Conservation (phyloP, 345 rosid genomes). For the Eucalyptus paniculata region DNA sequence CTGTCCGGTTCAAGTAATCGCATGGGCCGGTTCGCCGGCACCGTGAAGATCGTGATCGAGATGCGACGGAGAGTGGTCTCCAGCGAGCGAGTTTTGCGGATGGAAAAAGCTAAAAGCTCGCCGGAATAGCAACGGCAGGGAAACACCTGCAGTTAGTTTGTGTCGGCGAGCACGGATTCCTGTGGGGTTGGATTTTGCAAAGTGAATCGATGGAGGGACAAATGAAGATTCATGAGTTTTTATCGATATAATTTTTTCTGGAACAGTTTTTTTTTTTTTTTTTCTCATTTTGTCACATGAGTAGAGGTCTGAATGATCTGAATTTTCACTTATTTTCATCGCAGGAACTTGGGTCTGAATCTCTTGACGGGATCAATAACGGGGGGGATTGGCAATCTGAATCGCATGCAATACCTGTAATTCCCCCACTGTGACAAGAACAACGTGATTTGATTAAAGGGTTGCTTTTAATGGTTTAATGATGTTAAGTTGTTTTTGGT, state of each 20-base stretch:
- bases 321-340: neutral
- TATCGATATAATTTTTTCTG: neutral
- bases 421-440: neutral
- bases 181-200: neutral
- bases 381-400: slow-evolving; percentile 26
- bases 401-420: slow-evolving; percentile 41
- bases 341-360: slow-evolving; percentile 32
- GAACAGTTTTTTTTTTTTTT: neutral
- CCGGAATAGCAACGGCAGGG: neutral
- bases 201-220: neutral
- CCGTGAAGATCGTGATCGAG: neutral
- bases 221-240: neutral
- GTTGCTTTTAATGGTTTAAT: neutral
- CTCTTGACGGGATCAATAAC: slow-evolving; percentile 34
- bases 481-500: neutral
- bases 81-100: neutral
- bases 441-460: neutral
- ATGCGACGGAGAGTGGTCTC: neutral
- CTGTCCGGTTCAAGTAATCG: neutral
- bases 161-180: neutral
- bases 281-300: neutral
- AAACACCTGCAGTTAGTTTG: neutral
- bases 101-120: neutral
- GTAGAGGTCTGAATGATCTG: neutral
- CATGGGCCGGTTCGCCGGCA: neutral